Base-by-base conservation (phyloP, 257 asterid genomes). In the Ocimum tenuiflorum region DNA sequence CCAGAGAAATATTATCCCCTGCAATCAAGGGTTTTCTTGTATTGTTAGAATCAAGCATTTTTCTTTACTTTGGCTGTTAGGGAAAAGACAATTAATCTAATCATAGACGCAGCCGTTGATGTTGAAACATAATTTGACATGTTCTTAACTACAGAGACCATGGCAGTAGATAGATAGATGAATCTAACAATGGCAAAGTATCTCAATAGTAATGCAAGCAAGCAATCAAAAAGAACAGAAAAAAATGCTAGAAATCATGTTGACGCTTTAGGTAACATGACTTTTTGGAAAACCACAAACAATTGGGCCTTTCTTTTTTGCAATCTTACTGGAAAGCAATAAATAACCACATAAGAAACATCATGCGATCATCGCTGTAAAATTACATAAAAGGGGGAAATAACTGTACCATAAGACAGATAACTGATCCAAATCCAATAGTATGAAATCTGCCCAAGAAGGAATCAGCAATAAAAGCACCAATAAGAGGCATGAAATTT, bases 1-100 rank as follows among this genome's bases (percentile, higher is more conserved):
- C 95, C 96, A 90, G 8, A 90, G 71, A 15, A 81, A 52, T 67
- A 69, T 48, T 74, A 72, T 69, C 20, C 96, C 97, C 97, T 90
- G 39, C 70, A 73, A 50, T 66, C 9, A 65, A 12, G 17, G 45
- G 41, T 24, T 45, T 6, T 9, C 2, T 49, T 20, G 15, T 15
- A 23, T 18, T 45, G 42, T 9, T 8, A 42, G 8, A 27, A 27
- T 15, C 14, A 31, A 66, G 20, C 33, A 52, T 8, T 38, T 35
- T 22, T 13, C 6, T n/a, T 64, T 36, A 20, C 60, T 19, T n/a
- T 19, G 27, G 43, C 14, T 10, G 19, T 24, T 13, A 49, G 22
- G 36, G 18, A 17, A 29, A 39, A 41, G 10, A 31, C 18, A 52
- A 41, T 41, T 3, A 20, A 41, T 55, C 27, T 13, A 6, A 68